Evolutionary conservation across 805 yeast genomes (phyloP), one percentile per base, ranked within the genome.

Genomic region (Spathaspora boniae): DNA sequence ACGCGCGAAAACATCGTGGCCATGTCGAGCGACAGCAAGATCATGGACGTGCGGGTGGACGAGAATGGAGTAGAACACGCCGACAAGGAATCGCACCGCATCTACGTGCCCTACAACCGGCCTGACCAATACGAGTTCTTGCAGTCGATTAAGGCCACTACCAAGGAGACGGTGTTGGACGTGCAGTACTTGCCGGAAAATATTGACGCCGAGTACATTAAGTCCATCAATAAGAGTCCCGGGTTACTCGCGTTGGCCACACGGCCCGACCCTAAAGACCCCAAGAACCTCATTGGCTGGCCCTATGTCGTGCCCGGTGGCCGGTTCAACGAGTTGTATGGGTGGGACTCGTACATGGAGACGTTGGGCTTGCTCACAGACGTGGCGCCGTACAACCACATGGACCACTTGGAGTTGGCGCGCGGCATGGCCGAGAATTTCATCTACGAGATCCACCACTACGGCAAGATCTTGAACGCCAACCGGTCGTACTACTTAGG

Each of bases 291-390:
- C 31, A 66, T 73, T 26, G 86, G 88, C 15, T 79, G 74, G 50
- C 96, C 95, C 0, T 91, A 91, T 58, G 84, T 86, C 12, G 98
- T 91, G 16, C 98, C 98, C 1, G 98, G 98, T 12, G 98, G 98
- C 16, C 70, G 98, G 44, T 91, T 91, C 62, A 93, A 93, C 62
- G 98, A 91, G 62, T 73, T 88, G 40, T 91, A 93, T 53, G 98
- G 98, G 11, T 91, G 98, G 98, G 98, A 91, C 58, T 87, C 96
- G 2, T 91, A 93, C 54, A 85, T 93, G 82, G 88, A 82, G 54
- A 76, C 93, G 0, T 59, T 88, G 16, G 98, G 98, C 1, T 68
- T 93, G 27, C 56, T 93, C 17, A 72, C 75, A 18, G 83, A 84
- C 51, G 68, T 58, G 1, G 54, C 59, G 0, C 45, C 50, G 1